Percentiles rank a stretch among this genome's conserved stretches.
These are phyloP conservation scores for Diphasiastrum complanatum DNA, from an alignment of 83 land plant genomes.

Conservation along the genomic window DNA sequence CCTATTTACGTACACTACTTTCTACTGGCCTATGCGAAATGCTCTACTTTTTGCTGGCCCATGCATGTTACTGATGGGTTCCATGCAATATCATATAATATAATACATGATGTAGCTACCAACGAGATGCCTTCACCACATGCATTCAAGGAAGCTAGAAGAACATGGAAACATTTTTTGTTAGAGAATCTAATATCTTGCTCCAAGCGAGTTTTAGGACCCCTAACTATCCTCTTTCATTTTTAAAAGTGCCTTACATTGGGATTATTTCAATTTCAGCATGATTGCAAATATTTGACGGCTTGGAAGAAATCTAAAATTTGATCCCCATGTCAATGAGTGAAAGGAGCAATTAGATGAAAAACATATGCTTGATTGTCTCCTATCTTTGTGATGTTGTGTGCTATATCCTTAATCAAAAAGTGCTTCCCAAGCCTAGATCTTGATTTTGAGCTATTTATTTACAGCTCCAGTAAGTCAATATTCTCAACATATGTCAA, in stretches of 20 bases:
- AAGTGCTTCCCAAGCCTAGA: no score
- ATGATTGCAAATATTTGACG: background rate
- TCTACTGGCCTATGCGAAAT: conserved; percentile 69
- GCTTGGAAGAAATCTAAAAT: conserved; percentile 22
- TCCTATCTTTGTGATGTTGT: no score
- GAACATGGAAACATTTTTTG: conserved; percentile 30
- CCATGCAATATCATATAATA: conserved; percentile 67
- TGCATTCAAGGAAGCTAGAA: conserved; percentile 78
- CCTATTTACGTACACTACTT: conserved; percentile 54
- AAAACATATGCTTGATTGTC: no score
- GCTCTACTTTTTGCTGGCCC: conserved; percentile 92
- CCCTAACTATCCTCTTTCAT: conserved; percentile 6
- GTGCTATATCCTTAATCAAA: no score
- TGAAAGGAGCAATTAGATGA: no score
- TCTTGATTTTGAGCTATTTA: no score
- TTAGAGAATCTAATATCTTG: conserved; percentile 31
- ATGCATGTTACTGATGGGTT: conserved; percentile 74
- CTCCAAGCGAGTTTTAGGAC: conserved; percentile 26
- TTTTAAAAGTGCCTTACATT: conserved; percentile 18
- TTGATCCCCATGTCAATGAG: no score
- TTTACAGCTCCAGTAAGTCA: no score
- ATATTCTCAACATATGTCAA: no score
- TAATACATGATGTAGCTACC: conserved; percentile 70
- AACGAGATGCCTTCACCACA: conserved; percentile 86
- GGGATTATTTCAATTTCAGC: conserved; percentile 4